phyloP scores from a whole-genome alignment of 768 basidiomycete species.

The Podaxis mareebaensis region DNA sequence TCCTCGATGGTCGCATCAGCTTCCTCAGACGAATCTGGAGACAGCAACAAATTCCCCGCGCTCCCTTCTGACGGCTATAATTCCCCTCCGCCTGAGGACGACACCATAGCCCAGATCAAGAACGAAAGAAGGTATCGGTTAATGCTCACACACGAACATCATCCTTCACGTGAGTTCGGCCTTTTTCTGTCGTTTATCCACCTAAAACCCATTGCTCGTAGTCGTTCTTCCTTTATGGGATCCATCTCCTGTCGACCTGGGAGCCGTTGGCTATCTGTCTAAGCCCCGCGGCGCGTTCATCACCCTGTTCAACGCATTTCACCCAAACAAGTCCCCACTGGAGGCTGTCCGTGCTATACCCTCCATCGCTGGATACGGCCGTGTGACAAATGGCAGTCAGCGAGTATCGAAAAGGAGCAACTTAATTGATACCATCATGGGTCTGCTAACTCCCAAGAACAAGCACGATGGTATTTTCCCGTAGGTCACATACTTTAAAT shows the following conservation, averaged over 20 bases:
- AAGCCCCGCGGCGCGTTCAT: slow-evolving; percentile 71
- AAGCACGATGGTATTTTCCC: slow-evolving; percentile 10
- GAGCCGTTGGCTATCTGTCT: slow-evolving; percentile 74
- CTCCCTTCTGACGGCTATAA: slow-evolving; percentile 30
- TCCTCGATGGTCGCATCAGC: slow-evolving; percentile 33
- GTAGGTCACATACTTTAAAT: not conserved
- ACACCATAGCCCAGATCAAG: slow-evolving; percentile 39
- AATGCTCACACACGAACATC: slow-evolving; percentile 65
- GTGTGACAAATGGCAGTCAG: slow-evolving; percentile 11
- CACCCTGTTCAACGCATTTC: slow-evolving; percentile 69
- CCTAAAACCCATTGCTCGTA: slow-evolving; percentile 22
- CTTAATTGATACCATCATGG: slow-evolving; percentile 16
- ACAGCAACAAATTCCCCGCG: slow-evolving; percentile 13
- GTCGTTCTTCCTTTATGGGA: slow-evolving; percentile 73
- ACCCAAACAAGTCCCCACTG: slow-evolving; percentile 38
- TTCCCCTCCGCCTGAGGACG: slow-evolving; percentile 39
- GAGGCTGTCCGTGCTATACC: slow-evolving; percentile 17
- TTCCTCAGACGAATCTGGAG: slow-evolving; percentile 26
- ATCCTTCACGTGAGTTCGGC: slow-evolving; percentile 57
- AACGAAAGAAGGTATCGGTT: slow-evolving; percentile 72
- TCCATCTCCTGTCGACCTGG: slow-evolving; percentile 61
- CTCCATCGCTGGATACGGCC: slow-evolving; percentile 20
- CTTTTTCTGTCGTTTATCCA: slow-evolving; percentile 7
- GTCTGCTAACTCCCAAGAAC: slow-evolving; percentile 6
- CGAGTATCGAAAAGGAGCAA: slow-evolving; percentile 11